Evolutionary conservation across 495 filamentous ascomycete genomes (phyloP), one percentile per base, ranked within the genome.

Genomic region (Hyaloscypha hepaticicola): DNA sequence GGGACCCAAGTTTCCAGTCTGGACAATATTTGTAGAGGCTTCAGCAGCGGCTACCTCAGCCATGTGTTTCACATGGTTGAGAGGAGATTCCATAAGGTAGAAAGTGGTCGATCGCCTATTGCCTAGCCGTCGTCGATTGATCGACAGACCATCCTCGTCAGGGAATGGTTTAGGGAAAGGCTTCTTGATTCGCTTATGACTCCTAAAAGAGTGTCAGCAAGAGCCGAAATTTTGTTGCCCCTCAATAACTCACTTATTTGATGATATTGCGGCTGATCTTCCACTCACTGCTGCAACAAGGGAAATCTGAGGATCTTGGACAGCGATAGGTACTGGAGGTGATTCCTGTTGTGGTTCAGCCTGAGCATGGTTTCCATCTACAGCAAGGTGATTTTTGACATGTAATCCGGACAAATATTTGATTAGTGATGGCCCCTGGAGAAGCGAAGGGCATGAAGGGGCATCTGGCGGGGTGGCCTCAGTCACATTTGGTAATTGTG

Each of bases 161-260:
- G 38, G 38, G 38, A 45, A 45, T 45, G 38, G 38, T 4, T 25
- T 27, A 4, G 5, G 50, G 25, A 53, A 53, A 6, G n/a, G n/a
- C 12, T 26, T 53, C 25, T 25, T 53, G 22, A 53, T 19, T 24
- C 50, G 50, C 25, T 53, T 53, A 16, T 53, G 50, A 8, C 50
- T 27, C 25, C 50, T 53, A 12, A 53, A 5, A 21, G 22, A 25
- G 50, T 25, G 3, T 53, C 25, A 53, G 50, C 50, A 25, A 19
- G n/a, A 53, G 2, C n/a, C 8, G n/a, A 27, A 16, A 0, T 25
- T 45, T 45, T 6, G 16, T 53, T 24, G 50, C 9, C 19, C 19
- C 19, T 50, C 48, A n/a, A 53, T 8, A 53, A 53, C 50, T 53
- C 25, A 53, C 50, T 53, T 53, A 26, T 53, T 53, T 25, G 25